Base-by-base conservation (phyloP, 495 filamentous ascomycete genomes). In the Penicillium odoratum region DNA sequence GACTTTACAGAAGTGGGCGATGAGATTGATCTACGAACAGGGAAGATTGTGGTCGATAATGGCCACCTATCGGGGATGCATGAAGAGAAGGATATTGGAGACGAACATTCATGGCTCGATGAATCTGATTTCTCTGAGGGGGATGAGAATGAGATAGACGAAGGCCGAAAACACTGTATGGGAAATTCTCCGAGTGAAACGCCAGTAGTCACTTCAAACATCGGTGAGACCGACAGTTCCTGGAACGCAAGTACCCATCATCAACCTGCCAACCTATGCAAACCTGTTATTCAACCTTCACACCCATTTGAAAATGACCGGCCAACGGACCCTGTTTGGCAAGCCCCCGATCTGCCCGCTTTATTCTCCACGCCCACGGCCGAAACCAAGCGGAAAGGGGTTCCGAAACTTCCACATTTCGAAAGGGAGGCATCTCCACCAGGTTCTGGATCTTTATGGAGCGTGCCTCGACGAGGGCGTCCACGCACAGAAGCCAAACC, bases 1-100 rank as follows among this genome's bases (percentile, higher is more conserved):
- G 88, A 97, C 71, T 96, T 96, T 64, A 83, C 83, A 4, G 89
- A 85, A 29, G 77, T 91, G 30, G 91, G 86, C 15, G 92, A 94
- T 64, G 90, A 92, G 71, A 88, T 95, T 61, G 89, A 94, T 73
- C 71, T 91, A 25, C 73, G 77, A 55, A 94, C 88, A 0, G 91
- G 89, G 21, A 75, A 89, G 45, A 85, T 98, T 29, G 79, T 93
- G 13, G 87, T 96, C 33, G 80, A 97, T 69, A 93, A 95, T 79
- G 93, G 94, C 3, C 93, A 97, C 75, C 65, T 96, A 42, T 51
- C 75, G 31, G 76, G 79, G 21, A 78, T 92, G 69, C 69, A 72
- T 9, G 68, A 75, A 43, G 83, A 87, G 45, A 73, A 69, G 21
- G 82, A 84, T 55, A 62, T 68, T 25, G 79, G 77, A 5, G 67